Base-by-base conservation (phyloP, 176 grass and related monocot genomes). In the Oryza officinalis region DNA sequence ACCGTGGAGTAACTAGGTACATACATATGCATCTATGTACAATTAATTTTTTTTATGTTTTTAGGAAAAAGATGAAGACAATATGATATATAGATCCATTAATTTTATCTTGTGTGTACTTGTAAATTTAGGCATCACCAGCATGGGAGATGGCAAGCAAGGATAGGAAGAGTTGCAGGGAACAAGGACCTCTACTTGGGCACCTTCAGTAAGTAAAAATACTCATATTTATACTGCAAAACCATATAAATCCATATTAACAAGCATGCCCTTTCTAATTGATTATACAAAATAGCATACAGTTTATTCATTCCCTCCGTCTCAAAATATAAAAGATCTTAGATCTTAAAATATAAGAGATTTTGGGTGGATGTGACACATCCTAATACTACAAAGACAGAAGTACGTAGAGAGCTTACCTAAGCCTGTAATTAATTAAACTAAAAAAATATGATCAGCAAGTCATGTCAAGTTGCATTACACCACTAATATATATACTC, bases 121-220 rank as follows among this genome's bases (percentile, higher is more conserved):
- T 57, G 13, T 64, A 67, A 35, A 68, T 85, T 52, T 65, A 94
- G 93, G 40, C 93, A 95, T 83, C 93, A 95, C 27, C 93, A 95
- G 75, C 93, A 95, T 90, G 93, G 93, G 49, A 92, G 93, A 75
- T 95, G 93, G 93, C 93, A 95, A 86, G 93, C 93, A 81, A 85
- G 93, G 60, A 95, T 95, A 44, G 93, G 93, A 13, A 88, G 93
- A 87, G 93, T 95, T 23, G 93, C 93, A 83, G 93, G 93, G 64
- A 95, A 95, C 88, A 95, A 95, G 76, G 93, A 95, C 66, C 93
- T 95, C 50, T 95, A 95, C 72, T 78, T 95, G 80, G 93, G 93
- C 67, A 95, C 93, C 27, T 95, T 95, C 67, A 90, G 93, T 95
- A 84, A 86, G 93, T 77, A 49, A 0, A 37, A 17, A 63, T 13